Evolutionary conservation across 257 asterid species (phyloP), one percentile per base, ranked within the genome.

Genomic region (Penstemon barbatus): DNA sequence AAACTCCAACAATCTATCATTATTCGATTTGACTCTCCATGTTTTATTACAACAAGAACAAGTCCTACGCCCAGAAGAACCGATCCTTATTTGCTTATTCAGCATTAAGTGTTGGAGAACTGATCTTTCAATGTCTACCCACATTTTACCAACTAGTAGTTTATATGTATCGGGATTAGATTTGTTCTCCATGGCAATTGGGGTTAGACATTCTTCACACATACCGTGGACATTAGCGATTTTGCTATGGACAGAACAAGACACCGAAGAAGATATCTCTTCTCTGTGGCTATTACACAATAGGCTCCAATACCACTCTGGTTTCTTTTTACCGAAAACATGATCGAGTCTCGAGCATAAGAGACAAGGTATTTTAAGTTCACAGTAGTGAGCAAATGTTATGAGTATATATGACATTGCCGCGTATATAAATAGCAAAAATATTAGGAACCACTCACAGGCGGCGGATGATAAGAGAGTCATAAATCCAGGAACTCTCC

Each of bases 401-500:
- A 70, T 71, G 54, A 86, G 81, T 36, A 92, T 62, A 74, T 87
- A 81, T 4, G 84, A 82, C 11, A 92, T 72, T 59, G 81, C 78
- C 12, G 90, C 91, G 42, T 90, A 84, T 2, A 90, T 6, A 58
- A 86, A 90, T 33, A 92, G 81, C 81, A 92, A 19, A 46, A 85
- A 71, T 59, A 92, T 87, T 71, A 92, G 76, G 79, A 92, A 78
- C 98, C 98, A 92, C 71, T 90, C 97, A 64, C 92, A 93, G 44
- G 81, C 90, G 13, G 96, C 97, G 13, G 86, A 87, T 58, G 97
- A 90, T 78, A 93, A 80, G 44, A 85, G 71, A 37, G 72, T 65
- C 87, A 78, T 80, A 65, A 83, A 80, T 75, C 85, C 89, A 51
- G 54, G 48, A 25, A 76, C 78, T 54, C 71, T 77, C 66, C 70